Evolutionary conservation across 2,329 filamentous ascomycete species (phyloP), one percentile per base, ranked within the genome.

Genomic region (Sordariomycetes sp.): DNA sequence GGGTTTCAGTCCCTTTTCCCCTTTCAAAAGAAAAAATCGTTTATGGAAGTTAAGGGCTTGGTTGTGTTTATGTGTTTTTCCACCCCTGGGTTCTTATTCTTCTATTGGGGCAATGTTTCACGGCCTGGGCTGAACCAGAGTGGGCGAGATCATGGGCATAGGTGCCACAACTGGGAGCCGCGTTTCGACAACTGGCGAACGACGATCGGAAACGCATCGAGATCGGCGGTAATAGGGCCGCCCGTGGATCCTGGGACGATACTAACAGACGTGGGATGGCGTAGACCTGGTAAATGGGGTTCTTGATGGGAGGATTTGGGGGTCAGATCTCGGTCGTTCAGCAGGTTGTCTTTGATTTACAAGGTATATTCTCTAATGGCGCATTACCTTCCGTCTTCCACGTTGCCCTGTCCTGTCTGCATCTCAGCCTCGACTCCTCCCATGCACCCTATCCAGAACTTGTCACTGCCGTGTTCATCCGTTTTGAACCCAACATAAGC

Each of bases 261-360:
- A 50, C 43, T 28, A 53, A 58, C 48, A 58, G 46, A 20, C 46
- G 8, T 53, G 40, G 53, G 48, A 22, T 25, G 52, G 51, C 51
- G 52, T 54, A 54, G 57, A 58, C 35, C 25, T 24, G 57, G 40
- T 54, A 50, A 48, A 53, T 22, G 40, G 43, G 52, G 51, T 32
- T 46, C n/a, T 54, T 32, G 35, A 34, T 48, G 51, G 57, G 54
- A 16, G 51, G 37, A 54, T 53, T 53, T 35, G 56, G 20, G 25
- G 20, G 40, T 50, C 37, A n/a, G 34, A 53, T 53, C 52, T 50
- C 48, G 48, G 51, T 40, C 37, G 37, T 53, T 58, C 35, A 20
- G 35, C 57, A 48, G 57, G 57, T 48, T 54, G 32, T 28, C n/a
- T 54, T 46, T 54, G 24, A 46, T 37, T 46, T 58, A 20, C 46